These are phyloP conservation scores for Paraphaeosphaeria minitans DNA, from an alignment of 2,329 filamentous ascomycete genomes.

Conservation along the genomic window DNA sequence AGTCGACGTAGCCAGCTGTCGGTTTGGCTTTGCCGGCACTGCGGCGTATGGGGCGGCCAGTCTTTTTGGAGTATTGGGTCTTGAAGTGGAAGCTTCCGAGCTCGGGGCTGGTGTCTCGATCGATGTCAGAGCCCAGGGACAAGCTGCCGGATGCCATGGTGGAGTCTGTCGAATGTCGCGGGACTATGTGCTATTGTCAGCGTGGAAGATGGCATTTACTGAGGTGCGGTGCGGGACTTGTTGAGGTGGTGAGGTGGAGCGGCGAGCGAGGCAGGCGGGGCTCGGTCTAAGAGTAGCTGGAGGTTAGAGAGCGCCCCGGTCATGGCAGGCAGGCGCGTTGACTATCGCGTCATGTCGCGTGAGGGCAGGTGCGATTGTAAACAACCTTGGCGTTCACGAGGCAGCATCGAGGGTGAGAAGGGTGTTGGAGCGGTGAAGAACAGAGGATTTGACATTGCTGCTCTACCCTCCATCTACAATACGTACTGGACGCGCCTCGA, in stretches of 20 bases:
- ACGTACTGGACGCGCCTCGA: not conserved
- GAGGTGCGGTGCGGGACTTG: not conserved
- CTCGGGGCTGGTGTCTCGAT: conserved; percentile 32
- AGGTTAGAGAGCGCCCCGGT: conserved; percentile 1
- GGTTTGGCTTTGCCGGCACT: conserved; percentile 44
- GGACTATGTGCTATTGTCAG: too few species aligned
- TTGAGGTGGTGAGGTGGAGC: not conserved
- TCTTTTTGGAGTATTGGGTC: conserved; percentile 46
- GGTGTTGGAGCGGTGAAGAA: not conserved
- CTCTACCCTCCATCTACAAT: too few species aligned
- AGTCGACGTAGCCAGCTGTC: conserved; percentile 49
- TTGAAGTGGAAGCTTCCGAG: conserved; percentile 33
- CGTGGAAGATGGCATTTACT: too few species aligned
- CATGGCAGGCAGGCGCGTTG: conserved; percentile 6
- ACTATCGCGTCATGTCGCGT: conserved; percentile 5
- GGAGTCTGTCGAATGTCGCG: not conserved
- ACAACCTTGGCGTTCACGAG: not conserved
- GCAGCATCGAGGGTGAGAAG: not conserved
- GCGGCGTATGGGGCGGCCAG: conserved; percentile 52
- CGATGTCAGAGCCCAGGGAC: conserved; percentile 1
- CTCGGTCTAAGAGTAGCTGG: not conserved
- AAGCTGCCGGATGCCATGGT: conserved; percentile 4
- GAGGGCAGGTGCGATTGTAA: conserved; percentile 5
- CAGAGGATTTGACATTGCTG: not conserved
- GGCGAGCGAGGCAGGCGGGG: not conserved